Conservation (phyloP, 2,329 filamentous ascomycete species). For the Lachnellula occidentalis region DNA sequence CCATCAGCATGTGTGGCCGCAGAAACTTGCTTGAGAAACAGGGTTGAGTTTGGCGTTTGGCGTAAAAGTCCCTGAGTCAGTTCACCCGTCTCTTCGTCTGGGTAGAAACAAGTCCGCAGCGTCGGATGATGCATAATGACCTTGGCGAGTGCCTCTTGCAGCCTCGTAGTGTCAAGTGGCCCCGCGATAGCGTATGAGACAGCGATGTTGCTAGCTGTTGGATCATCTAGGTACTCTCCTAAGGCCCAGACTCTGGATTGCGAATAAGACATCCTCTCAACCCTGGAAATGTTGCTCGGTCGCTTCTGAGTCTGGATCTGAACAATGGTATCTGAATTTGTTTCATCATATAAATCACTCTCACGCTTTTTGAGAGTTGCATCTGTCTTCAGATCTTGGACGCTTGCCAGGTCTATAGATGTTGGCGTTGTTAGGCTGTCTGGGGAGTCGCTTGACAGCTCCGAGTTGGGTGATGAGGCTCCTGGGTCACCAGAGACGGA, state of each 20-base stretch:
- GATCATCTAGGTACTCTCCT: constrained; percentile 31
- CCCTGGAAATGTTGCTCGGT: no score
- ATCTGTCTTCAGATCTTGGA: no score
- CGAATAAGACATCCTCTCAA: constrained; percentile 34
- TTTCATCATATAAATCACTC: no score
- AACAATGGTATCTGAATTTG: no score
- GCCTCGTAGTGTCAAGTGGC: constrained; percentile 24
- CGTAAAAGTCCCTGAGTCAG: background rate
- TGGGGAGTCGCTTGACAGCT: no score
- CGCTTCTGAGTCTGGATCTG: no score
- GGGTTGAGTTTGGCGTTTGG: background rate
- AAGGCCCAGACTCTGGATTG: constrained; percentile 41
- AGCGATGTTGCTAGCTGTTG: constrained; percentile 37
- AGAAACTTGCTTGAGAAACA: background rate
- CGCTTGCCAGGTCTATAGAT: no score
- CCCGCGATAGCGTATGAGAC: constrained; percentile 32
- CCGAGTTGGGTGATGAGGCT: no score
- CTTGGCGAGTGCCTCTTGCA: constrained; percentile 32
- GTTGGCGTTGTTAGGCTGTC: no score
- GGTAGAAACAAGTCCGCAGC: constrained; percentile 27
- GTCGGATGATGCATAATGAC: constrained; percentile 31
- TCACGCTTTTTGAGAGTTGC: no score
- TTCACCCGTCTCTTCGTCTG: background rate
- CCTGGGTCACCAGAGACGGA: no score
- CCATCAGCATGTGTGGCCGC: background rate